phyloP scores from a whole-genome alignment of 768 basidiomycete species.

The Cystofilobasidium capitatum region DNA sequence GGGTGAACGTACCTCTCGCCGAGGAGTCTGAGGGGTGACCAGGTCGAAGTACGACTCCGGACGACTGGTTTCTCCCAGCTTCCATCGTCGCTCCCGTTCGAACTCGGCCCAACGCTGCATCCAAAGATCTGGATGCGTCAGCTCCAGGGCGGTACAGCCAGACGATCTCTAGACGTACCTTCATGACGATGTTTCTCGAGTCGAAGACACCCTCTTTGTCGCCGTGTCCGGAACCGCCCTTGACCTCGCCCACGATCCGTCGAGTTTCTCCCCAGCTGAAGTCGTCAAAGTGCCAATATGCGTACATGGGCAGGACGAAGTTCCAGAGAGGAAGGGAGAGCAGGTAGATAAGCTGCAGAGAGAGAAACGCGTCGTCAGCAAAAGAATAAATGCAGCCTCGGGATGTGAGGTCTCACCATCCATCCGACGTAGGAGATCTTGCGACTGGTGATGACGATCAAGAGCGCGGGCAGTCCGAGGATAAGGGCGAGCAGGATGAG shows the following conservation, averaged over 20 bases:
- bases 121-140: too few relatives aligned
- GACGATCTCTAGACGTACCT: slow-evolving; percentile 36
- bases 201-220: slow-evolving; percentile 98
- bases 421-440: slow-evolving; percentile 91
- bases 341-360: slow-evolving; percentile 53
- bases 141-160: not conserved
- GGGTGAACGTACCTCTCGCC: too few relatives aligned
- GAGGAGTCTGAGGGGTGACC: too few relatives aligned
- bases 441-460: slow-evolving; percentile 88
- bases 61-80: slow-evolving; percentile 38
- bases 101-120: slow-evolving; percentile 86
- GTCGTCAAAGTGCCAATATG: slow-evolving; percentile 98
- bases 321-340: slow-evolving; percentile 94
- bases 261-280: slow-evolving; percentile 94
- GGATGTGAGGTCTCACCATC: slow-evolving; percentile 76
- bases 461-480: slow-evolving; percentile 81
- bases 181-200: slow-evolving; percentile 94
- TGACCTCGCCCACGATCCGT: slow-evolving; percentile 62
- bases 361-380: not conserved
- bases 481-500: slow-evolving; percentile 82
- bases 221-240: slow-evolving; percentile 53
- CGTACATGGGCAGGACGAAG: slow-evolving; percentile 80
- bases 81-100: slow-evolving; percentile 88
- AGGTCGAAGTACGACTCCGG: too few relatives aligned
- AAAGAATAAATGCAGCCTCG: slow-evolving; percentile 35